Base-by-base conservation (phyloP, 208 protist species). In the Wallacemonas sp. region DNA sequence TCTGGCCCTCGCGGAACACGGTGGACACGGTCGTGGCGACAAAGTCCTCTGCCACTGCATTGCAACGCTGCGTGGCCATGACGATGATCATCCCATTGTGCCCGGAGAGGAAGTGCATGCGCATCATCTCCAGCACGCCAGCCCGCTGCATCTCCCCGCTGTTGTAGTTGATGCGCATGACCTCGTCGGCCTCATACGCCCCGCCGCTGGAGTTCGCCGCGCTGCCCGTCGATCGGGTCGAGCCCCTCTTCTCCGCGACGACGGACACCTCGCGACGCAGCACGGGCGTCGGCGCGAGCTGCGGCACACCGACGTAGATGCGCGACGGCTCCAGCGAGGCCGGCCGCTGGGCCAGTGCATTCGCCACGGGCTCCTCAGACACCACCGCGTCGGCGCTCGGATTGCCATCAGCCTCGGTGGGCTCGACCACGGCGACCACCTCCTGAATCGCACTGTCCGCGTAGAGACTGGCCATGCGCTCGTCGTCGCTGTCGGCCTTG, bases 71-170 rank as follows among this genome's bases (percentile, higher is more conserved):
- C 8, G 81, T 81, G 67, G 77, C 66, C 11, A 59, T 59, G 7
- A 87, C 62, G 26, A 59, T 57, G 23, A 81, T 8, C 45, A 69
- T 72, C 16, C 65, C 29, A 71, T 81, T 82, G 73, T 74, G 72
- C 1, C 81, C 81, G 36, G 67, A 61, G 8, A 83, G 44, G 31
- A 77, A 76, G 68, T 83, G 71, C 25, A 70, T 32, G 31, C 69
- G 67, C 22, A 76, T 42, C 20, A 69, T 2, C 26, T 75, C 63
- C 1, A 73, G 39, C 25, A 70, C 41, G 42, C 48, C 20, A 3
- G 77, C 70, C 42, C 39, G 22, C 33, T 44, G 29, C 11, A 69
- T 29, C 7, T 57, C 55, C 25, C 66, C 68, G 5, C 61, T 65
- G 5, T 29, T 26, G 70, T 78, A 77, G 4, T 11, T 20, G n/a